A percentile compares a stretch with the other conserved stretches of the same genome.
Conservation (phyloP, 2,329 filamentous ascomycete species). For the Cordyceps tenuipes region DNA sequence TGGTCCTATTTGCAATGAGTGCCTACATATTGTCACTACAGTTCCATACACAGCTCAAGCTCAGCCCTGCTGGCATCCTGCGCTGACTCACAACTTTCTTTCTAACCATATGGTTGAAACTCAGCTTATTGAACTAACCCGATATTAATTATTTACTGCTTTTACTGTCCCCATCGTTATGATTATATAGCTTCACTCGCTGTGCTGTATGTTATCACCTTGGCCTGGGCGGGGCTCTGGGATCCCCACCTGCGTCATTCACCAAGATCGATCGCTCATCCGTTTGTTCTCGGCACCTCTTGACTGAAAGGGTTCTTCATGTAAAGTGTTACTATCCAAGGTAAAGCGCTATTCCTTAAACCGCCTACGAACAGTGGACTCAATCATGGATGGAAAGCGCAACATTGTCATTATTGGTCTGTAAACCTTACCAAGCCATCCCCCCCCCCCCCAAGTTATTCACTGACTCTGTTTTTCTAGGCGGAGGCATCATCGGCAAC, state of each 20-base stretch:
- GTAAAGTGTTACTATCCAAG: background rate
- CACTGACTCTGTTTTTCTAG: conserved; percentile 32
- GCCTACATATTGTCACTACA: too few species aligned
- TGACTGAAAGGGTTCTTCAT: background rate
- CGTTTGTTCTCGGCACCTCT: background rate
- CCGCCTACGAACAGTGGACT: background rate
- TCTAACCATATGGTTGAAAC: too few species aligned
- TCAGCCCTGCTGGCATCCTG: too few species aligned
- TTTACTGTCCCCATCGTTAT: too few species aligned
- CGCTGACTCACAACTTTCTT: too few species aligned
- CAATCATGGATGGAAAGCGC: conserved; percentile 27
- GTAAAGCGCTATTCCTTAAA: too few species aligned
- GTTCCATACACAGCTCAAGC: too few species aligned
- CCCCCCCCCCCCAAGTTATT: background rate
- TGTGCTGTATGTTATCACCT: background rate
- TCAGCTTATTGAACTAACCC: too few species aligned
- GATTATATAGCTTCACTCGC: too few species aligned
- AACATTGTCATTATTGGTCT: conserved; percentile 44
- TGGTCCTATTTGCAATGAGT: too few species aligned
- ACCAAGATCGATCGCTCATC: background rate
- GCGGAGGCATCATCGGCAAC: conserved; percentile 87
- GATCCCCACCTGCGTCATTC: conserved; percentile 7
- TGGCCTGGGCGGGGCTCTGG: background rate
- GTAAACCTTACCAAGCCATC: conserved; percentile 14
- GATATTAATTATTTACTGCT: too few species aligned